phyloP scores from a whole-genome alignment of 2,329 filamentous ascomycete species.

The Zasmidium angulare region DNA sequence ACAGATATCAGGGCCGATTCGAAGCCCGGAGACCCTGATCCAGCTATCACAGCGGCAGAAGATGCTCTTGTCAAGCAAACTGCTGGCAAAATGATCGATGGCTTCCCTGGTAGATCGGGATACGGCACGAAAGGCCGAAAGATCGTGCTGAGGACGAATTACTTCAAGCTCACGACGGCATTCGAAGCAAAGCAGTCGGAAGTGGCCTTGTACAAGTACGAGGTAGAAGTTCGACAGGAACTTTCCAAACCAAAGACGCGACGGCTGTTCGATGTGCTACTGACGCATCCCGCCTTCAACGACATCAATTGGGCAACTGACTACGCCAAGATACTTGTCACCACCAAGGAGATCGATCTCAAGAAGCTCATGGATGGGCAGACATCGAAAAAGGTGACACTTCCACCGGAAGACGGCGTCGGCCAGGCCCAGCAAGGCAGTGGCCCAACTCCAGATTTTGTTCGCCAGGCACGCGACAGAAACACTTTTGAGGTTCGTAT shows the following conservation, averaged over 20 bases:
- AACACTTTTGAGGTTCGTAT: slow-evolving; percentile 39
- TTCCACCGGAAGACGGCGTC: slow-evolving; percentile 14
- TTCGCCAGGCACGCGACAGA: slow-evolving; percentile 28
- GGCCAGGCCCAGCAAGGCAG: not conserved
- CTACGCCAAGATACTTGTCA: slow-evolving; percentile 39
- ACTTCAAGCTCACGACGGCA: slow-evolving; percentile 39
- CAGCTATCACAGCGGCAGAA: slow-evolving; percentile 26
- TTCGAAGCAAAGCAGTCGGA: slow-evolving; percentile 30
- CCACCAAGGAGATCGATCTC: slow-evolving; percentile 29
- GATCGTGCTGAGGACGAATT: slow-evolving; percentile 46
- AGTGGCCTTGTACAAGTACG: slow-evolving; percentile 42
- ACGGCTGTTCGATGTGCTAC: slow-evolving; percentile 49
- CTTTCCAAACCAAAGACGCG: slow-evolving; percentile 45
- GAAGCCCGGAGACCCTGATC: slow-evolving; percentile 16
- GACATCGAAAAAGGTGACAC: slow-evolving; percentile 34
- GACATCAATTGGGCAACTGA: slow-evolving; percentile 39
- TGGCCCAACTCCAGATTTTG: slow-evolving; percentile 19
- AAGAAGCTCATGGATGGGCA: slow-evolving; percentile 7
- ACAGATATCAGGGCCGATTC: slow-evolving; percentile 20
- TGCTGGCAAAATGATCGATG: slow-evolving; percentile 28
- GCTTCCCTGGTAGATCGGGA: slow-evolving; percentile 36
- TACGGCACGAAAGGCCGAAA: slow-evolving; percentile 40
- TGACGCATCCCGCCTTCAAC: slow-evolving; percentile 35
- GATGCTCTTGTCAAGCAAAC: slow-evolving; percentile 25
- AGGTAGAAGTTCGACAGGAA: slow-evolving; percentile 35